Base-by-base conservation (phyloP, 192 early-diverging fungal species). In the Funneliformis mosseae region DNA sequence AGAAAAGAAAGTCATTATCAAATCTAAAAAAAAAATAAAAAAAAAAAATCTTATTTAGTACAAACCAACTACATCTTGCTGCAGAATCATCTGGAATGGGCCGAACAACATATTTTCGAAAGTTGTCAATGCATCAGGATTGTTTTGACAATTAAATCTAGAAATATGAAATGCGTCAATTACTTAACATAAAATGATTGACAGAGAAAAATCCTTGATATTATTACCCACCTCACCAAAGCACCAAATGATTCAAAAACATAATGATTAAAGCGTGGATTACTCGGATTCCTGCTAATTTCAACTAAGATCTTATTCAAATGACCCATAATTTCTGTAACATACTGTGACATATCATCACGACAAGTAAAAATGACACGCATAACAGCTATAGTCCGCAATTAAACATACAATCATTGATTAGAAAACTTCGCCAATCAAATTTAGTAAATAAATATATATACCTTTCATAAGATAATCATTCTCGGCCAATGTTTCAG, bases 261-360 rank as follows among this genome's bases (percentile, higher is more conserved):
- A 85, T 92, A 99, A 86, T 99, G 97, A 84, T 94, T 99, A 92
- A 99, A 99, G 48, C 91, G 93, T 1, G 98, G 97, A 85, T 99
- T 99, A 85, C 94, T 95, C 42, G 98, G 98, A 84, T 99, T 99
- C 81, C 92, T 91, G 85, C 93, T 93, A 10, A 99, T 94, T 69
- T 92, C 89, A 18, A 87, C 87, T 79, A 98, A 88, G 68, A 98
- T 95, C 25, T 83, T 85, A 1, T 92, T 96, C 81, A 98, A 83
- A 63, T 93, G 90, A 48, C 60, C 86, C 81, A 97, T 89, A 48
- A 96, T 87, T 5, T 92, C 88, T 48, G 89, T 90, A 25, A 92
- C 95, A 76, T 90, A 87, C 1, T 93, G 91, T 62, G 90, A 73
- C 73, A 97, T 91, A 72, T 93, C 91, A 67, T 94, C 88, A 60